Evolutionary conservation across 2,329 filamentous ascomycete genomes (phyloP).

Genomic region (Gyromitra esculenta): DNA sequence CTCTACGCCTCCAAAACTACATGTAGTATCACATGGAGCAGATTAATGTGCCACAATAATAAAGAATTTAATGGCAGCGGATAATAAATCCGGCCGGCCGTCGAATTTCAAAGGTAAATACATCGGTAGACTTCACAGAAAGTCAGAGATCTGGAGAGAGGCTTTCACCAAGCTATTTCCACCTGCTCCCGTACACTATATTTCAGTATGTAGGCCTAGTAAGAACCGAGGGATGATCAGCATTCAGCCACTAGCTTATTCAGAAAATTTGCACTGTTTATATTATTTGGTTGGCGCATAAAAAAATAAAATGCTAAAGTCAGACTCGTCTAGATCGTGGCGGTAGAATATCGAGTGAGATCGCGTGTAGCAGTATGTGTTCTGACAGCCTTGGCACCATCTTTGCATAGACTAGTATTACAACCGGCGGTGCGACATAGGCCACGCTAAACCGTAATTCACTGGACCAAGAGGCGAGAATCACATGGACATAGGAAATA

Average conservation of each 20-base stretch:
- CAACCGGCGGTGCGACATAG: slow-evolving; percentile 21
- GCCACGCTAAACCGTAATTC: neutral
- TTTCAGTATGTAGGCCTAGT: neutral
- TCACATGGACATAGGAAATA: neutral
- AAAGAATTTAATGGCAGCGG: neutral
- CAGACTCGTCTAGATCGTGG: neutral
- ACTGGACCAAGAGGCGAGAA: neutral
- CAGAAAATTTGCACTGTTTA: neutral
- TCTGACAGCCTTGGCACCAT: slow-evolving; percentile 1
- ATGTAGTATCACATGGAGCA: neutral
- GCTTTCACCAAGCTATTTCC: neutral
- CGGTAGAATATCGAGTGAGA: slow-evolving; percentile 26
- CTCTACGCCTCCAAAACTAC: too few species aligned
- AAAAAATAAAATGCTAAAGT: neutral
- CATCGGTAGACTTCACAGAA: neutral
- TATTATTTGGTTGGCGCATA: neutral
- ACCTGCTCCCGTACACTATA: neutral
- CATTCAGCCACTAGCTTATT: neutral
- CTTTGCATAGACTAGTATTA: slow-evolving; percentile 4
- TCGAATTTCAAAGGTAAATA: neutral
- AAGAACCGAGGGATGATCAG: neutral
- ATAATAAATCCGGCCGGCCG: neutral
- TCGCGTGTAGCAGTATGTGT: slow-evolving; percentile 5
- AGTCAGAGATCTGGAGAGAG: neutral
- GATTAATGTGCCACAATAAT: neutral